Base-by-base conservation (phyloP, 169 alveolate species). In the Theileria equi region DNA sequence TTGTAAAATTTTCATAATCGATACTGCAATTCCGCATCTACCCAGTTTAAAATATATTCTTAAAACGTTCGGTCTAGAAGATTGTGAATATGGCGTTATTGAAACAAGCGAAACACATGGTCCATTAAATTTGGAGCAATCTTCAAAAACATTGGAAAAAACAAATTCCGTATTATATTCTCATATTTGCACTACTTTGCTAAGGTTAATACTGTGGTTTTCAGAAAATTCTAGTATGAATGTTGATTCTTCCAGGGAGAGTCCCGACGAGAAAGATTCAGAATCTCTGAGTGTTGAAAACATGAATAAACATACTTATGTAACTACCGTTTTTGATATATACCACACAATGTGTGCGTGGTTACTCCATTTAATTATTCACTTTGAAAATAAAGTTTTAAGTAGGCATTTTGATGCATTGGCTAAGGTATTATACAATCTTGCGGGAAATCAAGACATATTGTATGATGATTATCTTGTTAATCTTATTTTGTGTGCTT, bases 361-460 rank as follows among this genome's bases (percentile, higher is more conserved):
- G 84, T 31, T 74, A 34, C 19, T 74, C 34, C 84, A 74, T 17
- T n/a, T 74, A 65, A 48, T 74, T 36, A 36, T 74, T 1, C 53
- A 74, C 50, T 62, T 74, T 52, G 79, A 74, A 4, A 74, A 64
- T 28, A 36, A 52, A 41, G 34, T 62, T 13, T 64, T 74, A 35
- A 38, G 50, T 38, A 48, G 23, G 68, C 73, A 74, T 38, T 23
- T 63, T 0, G 84, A 74, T 17, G 72, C 84, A 23, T 44, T 38
- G 5, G 69, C 38, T 2, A 64, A 74, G 79, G 62, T 63, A 26
- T 10, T 74, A 16, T 49, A 67, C 13, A 74, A 50, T 43, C 31
- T 64, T 17, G 84, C 79, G 10, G 36, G 63, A n/a, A 54, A 26
- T 41, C 3, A 23, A n/a, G 48, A 26, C 29, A 41, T 74, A 38